Conservation (phyloP, 2,329 filamentous ascomycete genomes). For the Blastomyces gilchristii region DNA sequence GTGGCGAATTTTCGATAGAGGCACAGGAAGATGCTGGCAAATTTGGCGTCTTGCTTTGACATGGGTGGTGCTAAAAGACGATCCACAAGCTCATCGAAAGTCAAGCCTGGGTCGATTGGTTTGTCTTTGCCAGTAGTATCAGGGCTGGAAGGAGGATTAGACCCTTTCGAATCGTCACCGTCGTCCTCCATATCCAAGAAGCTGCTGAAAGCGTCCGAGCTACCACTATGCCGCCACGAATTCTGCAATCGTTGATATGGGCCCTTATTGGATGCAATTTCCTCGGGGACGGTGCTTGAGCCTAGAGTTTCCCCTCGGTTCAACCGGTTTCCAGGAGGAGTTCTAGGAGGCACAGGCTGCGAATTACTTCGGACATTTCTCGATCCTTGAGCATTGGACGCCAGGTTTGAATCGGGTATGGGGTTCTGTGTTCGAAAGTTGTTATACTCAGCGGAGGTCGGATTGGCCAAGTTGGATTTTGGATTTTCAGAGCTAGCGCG, state of each 20-base stretch:
- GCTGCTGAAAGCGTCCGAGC: constrained; percentile 34
- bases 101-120: constrained; percentile 29
- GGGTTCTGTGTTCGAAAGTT: constrained; percentile 10
- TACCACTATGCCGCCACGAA: constrained; percentile 31
- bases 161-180: constrained; percentile 22
- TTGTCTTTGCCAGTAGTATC: constrained; percentile 24
- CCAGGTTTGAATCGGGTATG: constrained; percentile 17
- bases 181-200: constrained; percentile 37
- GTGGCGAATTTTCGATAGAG: constrained; percentile 89
- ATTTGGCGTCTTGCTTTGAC: constrained; percentile 81
- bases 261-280: constrained; percentile 24
- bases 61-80: constrained; percentile 73
- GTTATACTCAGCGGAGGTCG: constrained; percentile 10
- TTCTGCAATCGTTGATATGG: constrained; percentile 26
- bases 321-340: constrained; percentile 28
- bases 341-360: constrained; percentile 40
- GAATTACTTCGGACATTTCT: constrained; percentile 44
- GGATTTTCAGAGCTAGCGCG: constrained; percentile 58
- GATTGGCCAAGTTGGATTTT: constrained; percentile 37
- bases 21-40: constrained; percentile 78
- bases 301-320: constrained; percentile 21
- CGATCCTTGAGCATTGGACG: constrained; percentile 30
- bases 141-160: constrained; percentile 21
- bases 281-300: constrained; percentile 19
- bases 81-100: constrained; percentile 65